Evolutionary conservation across 2,329 filamentous ascomycete species (phyloP), one percentile per base, ranked within the genome.

Genomic region (Tolypocladium tundrense): DNA sequence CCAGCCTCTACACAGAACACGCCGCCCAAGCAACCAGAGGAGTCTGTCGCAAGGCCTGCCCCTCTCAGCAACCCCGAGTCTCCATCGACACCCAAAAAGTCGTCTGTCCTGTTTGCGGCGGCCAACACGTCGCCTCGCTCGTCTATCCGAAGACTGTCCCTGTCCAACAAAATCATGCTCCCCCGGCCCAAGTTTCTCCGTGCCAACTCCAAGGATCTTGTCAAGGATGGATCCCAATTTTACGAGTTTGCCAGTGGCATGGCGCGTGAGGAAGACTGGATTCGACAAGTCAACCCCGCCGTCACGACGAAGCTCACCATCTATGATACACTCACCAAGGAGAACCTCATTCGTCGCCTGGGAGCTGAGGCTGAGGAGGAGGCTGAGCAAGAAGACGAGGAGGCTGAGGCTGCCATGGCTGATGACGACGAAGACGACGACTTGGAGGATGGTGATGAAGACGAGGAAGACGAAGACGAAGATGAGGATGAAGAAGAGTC

Each of bases 341-440:
- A 99, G 73, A 91, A 91, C 61, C 85, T 85, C 37, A 94, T 99
- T 61, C 87, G 93, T 54, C 86, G 88, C 61, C 76, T 97, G 33
- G 93, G 86, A 53, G 87, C 90, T 68, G 93, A 99, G 72, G 94
- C 87, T 1, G 94, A 97, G 68, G 90, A 95, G 66, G 94, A 97
- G 72, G 92, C 86, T 4, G 76, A 87, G 11, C 79, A 88, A 57
- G 87, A 90, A 58, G 86, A 90, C 54, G 85, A 88, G n/a, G 85
- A 87, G 9, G 70, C 71, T 2, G 74, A 75, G 10, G 74, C 76
- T 14, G 68, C 72, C 4, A 68, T 53, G 68, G 33, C 76, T 1
- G 77, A 78, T 0, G 75, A 76, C 0, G 76, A 77, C 0, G 78
- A 79, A 0, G 75, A 78, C 0, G 74, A 77, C 0, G 74, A 78